phyloP scores from a whole-genome alignment of 768 basidiomycete genomes.

The Russula sp. region DNA sequence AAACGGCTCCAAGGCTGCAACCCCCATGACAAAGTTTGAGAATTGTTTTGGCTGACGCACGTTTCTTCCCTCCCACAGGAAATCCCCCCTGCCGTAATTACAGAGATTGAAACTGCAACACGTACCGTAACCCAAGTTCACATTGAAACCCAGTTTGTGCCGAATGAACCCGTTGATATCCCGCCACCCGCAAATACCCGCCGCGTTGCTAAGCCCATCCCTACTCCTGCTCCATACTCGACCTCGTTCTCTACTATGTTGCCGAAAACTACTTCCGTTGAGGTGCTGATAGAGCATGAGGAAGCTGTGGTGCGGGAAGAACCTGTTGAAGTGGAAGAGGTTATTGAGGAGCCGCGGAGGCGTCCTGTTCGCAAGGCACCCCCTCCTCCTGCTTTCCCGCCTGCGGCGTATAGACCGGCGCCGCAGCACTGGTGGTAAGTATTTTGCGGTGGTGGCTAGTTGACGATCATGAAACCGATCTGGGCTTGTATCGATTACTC shows the following conservation, averaged over 20 bases:
- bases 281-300: constrained; percentile 54
- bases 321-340: constrained; percentile 32
- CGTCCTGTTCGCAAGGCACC: constrained; percentile 37
- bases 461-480: constrained; percentile 13
- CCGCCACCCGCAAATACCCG: constrained; percentile 77
- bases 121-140: constrained; percentile 45
- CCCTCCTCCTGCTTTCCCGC: constrained; percentile 41
- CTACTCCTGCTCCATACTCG: constrained; percentile 57
- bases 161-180: constrained; percentile 47
- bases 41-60: constrained; percentile 20
- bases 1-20: constrained; percentile 21
- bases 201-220: constrained; percentile 63
- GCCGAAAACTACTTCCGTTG: constrained; percentile 70
- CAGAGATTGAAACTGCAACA: constrained; percentile 46
- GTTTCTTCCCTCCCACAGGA: constrained; percentile 30
- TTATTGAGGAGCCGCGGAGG: constrained; percentile 36
- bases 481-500: constrained; percentile 21
- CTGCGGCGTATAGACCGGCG: constrained; percentile 24
- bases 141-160: constrained; percentile 28
- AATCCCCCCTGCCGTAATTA: constrained; percentile 36
- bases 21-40: constrained; percentile 20
- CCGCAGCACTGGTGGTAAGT: constrained; percentile 21
- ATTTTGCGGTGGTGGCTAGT: constrained; percentile 6
- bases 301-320: constrained; percentile 27
- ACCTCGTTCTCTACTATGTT: constrained; percentile 49